Conservation (phyloP, 2,329 filamentous ascomycete species). For the Alternaria infectoria region DNA sequence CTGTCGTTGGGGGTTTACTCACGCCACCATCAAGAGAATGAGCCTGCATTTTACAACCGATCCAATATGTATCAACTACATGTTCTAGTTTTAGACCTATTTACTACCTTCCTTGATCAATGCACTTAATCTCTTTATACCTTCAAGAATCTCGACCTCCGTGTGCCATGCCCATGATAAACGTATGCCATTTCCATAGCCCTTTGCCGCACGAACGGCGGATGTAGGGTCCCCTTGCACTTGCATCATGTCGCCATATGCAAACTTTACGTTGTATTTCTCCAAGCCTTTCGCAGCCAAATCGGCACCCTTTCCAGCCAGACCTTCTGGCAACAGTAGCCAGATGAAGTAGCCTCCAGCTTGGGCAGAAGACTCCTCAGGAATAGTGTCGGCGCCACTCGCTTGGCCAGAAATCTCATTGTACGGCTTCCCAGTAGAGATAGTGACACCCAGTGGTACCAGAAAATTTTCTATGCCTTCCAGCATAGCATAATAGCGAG, state of each 20-base stretch:
- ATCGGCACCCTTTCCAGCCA: background rate
- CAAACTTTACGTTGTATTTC: constrained; percentile 69
- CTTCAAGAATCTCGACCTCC: constrained; percentile 16
- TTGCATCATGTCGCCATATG: constrained; percentile 70
- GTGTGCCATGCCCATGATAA: constrained; percentile 24
- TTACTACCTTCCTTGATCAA: constrained; percentile 1
- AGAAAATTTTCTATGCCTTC: constrained; percentile 63
- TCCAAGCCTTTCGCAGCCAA: constrained; percentile 53
- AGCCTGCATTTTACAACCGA: background rate
- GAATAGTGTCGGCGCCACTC: background rate
- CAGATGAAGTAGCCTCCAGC: background rate
- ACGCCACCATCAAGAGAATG: constrained; percentile 10
- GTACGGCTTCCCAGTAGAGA: background rate
- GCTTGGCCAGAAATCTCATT: background rate
- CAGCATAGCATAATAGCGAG: constrained; percentile 60
- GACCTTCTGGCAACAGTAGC: background rate
- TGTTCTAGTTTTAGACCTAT: background rate
- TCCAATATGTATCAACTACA: background rate
- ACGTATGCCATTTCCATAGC: constrained; percentile 18
- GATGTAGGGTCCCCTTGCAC: constrained; percentile 34
- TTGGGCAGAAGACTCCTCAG: background rate
- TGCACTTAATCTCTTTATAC: constrained; percentile 12
- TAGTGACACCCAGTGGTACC: constrained; percentile 46
- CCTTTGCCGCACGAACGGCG: constrained; percentile 5
- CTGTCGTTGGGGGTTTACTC: constrained; percentile 21